phyloP scores from a whole-genome alignment of 345 rosid genomes.

The Hirschfeldia incana region DNA sequence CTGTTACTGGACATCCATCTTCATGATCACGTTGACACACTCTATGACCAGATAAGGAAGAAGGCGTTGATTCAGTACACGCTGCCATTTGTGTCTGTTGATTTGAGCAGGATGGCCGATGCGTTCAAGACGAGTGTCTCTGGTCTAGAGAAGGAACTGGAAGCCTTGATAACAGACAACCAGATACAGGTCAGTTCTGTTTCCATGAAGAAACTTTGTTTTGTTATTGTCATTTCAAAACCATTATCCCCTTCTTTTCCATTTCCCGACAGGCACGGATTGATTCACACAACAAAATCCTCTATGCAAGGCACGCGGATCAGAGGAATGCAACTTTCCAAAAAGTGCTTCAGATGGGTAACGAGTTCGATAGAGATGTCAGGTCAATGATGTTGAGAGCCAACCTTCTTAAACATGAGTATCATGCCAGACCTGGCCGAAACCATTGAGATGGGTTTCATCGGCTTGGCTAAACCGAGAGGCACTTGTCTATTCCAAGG shows the following conservation, averaged over 20 bases:
- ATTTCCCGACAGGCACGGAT: constrained; percentile 77
- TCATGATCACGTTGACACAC: constrained; percentile 78
- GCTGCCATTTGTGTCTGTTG: constrained; percentile 95
- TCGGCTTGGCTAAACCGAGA: background rate
- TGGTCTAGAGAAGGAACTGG: constrained; percentile 87
- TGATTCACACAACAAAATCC: constrained; percentile 96
- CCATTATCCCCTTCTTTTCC: background rate
- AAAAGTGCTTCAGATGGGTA: constrained; percentile 89
- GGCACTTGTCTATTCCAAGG: constrained; percentile 15
- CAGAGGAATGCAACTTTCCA: constrained; percentile 96
- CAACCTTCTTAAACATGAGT: constrained; percentile 82
- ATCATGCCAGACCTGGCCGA: constrained; percentile 58
- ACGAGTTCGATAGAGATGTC: constrained; percentile 85
- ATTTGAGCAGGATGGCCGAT: constrained; percentile 92
- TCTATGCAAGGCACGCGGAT: constrained; percentile 95
- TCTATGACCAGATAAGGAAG: constrained; percentile 90
- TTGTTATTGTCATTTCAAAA: background rate
- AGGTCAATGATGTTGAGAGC: constrained; percentile 87
- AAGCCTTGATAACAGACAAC: constrained; percentile 85
- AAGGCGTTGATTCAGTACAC: constrained; percentile 98
- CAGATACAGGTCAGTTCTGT: constrained; percentile 80
- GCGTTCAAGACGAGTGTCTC: constrained; percentile 90
- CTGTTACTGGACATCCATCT: constrained; percentile 90
- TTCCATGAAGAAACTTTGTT: background rate
- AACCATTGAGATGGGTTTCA: constrained; percentile 50